Base-by-base conservation (phyloP, 768 basidiomycete genomes). In the Naganishia antarctica region DNA sequence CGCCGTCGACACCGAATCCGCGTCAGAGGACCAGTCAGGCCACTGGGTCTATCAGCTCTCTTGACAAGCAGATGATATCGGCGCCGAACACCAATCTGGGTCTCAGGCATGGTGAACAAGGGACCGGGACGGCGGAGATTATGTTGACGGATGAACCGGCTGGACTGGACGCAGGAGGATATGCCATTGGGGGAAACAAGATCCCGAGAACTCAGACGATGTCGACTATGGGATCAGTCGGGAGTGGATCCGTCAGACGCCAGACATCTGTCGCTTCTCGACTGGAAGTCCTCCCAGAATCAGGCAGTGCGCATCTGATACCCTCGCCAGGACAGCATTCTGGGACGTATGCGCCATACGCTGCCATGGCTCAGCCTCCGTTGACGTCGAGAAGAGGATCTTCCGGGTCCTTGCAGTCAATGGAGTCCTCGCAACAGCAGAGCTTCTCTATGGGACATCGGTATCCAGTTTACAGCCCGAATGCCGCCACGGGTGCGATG, bases 91-190 rank as follows among this genome's bases (percentile, higher is more conserved):
- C 68, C 4, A 69, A 69, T 57, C 66, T 59, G 12, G 59, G 46
- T 45, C 57, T 71, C 21, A 66, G 57, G 34, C 65, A 60, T 51
- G 66, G 46, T 31, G 83, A 37, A n/a, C 34, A 57, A 57, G 53
- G 53, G 12, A 34, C n/a, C 50, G 86, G 73, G 85, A 90, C 77
- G 86, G 84, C 70, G 80, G 86, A 68, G 72, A 61, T 29, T 80
- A 80, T 37, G 74, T 89, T 34, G 81, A 85, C 34, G 23, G 53
- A 57, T 57, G 53, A 57, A 57, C 53, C 53, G 32, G 53, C 53
- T 57, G 68, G 75, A 79, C 60, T 81, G 81, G 48, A 74, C 84
- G 53, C 79, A 80, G 67, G 70, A 70, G 48, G 79, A 31, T 48
- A 63, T 82, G 41, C 83, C 82, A 49, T 76, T 69, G 63, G 83